These are phyloP conservation scores for Claviceps lovelessii DNA, from an alignment of 2,329 filamentous ascomycete species.

Conservation along the genomic window DNA sequence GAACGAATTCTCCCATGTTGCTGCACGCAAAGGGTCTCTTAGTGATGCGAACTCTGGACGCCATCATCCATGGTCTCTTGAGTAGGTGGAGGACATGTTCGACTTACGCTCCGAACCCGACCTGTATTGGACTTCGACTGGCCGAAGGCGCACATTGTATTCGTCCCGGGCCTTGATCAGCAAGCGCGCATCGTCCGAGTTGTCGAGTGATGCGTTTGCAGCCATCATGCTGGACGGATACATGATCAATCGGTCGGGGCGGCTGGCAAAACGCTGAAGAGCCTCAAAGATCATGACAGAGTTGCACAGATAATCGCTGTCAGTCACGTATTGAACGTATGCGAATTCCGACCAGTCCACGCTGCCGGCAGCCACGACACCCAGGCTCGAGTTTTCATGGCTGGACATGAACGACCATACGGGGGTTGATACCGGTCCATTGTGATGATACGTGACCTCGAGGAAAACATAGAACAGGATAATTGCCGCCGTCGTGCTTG, in stretches of 20 bases:
- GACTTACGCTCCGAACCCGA: neutral
- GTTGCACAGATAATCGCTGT: slow-evolving; percentile 33
- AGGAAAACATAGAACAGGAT: neutral
- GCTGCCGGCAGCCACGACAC: neutral
- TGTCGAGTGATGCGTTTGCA: slow-evolving; percentile 15
- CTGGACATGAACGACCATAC: neutral
- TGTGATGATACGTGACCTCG: neutral
- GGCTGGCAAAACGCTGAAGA: slow-evolving; percentile 25
- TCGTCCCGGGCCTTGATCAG: slow-evolving; percentile 28
- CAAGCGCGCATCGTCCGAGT: slow-evolving; percentile 18
- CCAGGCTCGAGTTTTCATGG: neutral
- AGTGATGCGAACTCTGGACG: neutral
- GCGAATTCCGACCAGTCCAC: slow-evolving; percentile 31
- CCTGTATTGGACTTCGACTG: slow-evolving; percentile 14
- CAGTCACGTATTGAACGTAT: slow-evolving; percentile 35
- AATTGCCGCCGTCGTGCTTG: neutral
- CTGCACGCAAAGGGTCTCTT: slow-evolving; percentile 8
- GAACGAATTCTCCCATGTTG: slow-evolving; percentile 48
- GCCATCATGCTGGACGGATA: slow-evolving; percentile 27
- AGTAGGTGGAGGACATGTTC: neutral
- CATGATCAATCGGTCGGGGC: slow-evolving; percentile 30
- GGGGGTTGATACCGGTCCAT: neutral
- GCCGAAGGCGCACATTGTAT: slow-evolving; percentile 30
- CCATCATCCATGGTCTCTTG: no score
- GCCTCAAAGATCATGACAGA: slow-evolving; percentile 36